Evolutionary conservation across 768 basidiomycete genomes (phyloP), one percentile per base, ranked within the genome.

Genomic region (Rhizopogon vinicolor): DNA sequence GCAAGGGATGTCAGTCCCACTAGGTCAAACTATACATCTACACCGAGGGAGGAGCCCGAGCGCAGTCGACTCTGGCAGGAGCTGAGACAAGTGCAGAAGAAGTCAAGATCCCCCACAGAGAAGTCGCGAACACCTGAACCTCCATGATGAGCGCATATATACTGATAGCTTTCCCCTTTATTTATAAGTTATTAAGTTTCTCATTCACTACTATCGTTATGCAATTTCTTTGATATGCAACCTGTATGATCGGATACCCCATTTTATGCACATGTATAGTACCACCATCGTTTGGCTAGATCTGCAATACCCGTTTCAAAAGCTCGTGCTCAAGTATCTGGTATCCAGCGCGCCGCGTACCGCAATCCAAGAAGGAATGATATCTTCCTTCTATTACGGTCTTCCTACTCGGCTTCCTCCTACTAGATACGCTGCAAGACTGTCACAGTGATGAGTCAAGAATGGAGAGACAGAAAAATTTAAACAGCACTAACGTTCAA

Each of bases 41-140:
- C 65, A 63, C 19, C 73, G 63, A 6, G 73, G 69, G 48, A 37
- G 13, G 76, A 75, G 41, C 70, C 63, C 42, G 65, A 72, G 69
- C 58, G 78, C 59, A 75, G 78, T 60, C 74, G 72, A 54, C 63
- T 85, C 57, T 84, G 83, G 81, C 74, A 72, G 42, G 84, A 85
- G 60, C 68, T 85, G 25, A 75, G 74, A 63, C 76, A 78, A 54
- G 71, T 82, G 52, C 78, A 74, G 60, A 72, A 72, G 55, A 75
- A 75, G 65, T 71, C 80, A 55, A 72, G 75, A 40, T 73, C 78
- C 48, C 72, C 72, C 40, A 80, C 79, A 18, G 74, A 75, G 48
- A 69, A 65, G 55, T 74, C 78, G 57, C 68, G 68, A 57, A 71
- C 73, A 42, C 67, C 66, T 64, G 72, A 70, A 56, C 70, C 70